phyloP scores from a whole-genome alignment of 1,284 basidiomycete species.

The Ceratobasidium papillatum region DNA sequence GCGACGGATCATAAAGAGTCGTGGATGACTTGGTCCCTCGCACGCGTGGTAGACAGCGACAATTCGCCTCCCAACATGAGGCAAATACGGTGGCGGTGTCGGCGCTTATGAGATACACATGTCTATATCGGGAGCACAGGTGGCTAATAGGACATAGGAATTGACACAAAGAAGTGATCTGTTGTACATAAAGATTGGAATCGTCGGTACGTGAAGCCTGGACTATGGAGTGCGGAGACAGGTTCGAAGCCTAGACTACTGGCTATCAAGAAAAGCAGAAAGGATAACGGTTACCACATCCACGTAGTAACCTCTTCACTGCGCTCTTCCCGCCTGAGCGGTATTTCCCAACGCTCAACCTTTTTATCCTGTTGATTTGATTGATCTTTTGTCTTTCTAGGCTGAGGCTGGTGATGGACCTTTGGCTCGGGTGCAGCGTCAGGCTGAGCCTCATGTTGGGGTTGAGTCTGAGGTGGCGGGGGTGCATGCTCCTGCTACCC shows the following conservation, averaged over 20 bases:
- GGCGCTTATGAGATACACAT: neutral
- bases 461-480: neutral
- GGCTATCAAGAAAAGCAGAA: neutral
- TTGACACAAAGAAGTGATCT: neutral
- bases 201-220: neutral
- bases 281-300: neutral
- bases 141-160: slow-evolving; percentile 14
- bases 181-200: neutral
- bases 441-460: neutral
- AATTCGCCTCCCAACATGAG: slow-evolving; percentile 35
- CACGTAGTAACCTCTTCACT: neutral
- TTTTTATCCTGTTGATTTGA: neutral
- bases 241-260: neutral
- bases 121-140: slow-evolving; percentile 12
- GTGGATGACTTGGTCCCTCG: slow-evolving; percentile 21
- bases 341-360: slow-evolving; percentile 3
- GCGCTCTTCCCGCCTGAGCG: slow-evolving; percentile 2
- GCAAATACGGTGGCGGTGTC: slow-evolving; percentile 38
- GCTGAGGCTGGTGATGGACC: neutral
- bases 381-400: neutral
- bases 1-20: slow-evolving; percentile 41
- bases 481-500: neutral
- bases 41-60: slow-evolving; percentile 28
- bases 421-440: neutral
- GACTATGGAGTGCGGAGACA: no score